Evolutionary conservation across 495 filamentous ascomycete species (phyloP), one percentile per base, ranked within the genome.

Genomic region (Neurospora africana): DNA sequence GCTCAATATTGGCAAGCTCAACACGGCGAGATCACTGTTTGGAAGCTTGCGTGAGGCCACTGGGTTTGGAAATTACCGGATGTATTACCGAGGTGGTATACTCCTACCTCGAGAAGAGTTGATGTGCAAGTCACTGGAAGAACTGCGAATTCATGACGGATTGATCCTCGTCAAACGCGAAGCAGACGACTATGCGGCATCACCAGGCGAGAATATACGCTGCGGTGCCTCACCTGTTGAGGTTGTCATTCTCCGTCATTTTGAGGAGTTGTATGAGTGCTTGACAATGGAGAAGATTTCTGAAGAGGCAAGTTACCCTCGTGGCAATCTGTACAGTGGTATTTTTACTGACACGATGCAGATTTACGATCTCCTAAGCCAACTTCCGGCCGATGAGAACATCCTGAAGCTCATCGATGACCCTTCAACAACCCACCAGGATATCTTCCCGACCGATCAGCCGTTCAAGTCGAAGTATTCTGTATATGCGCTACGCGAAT

Each of bases 231-330:
- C 85, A 15, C 81, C 81, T 17, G 84, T 94, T 9, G 92, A 97
- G 74, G 82, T 84, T 17, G 92, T 94, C 73, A 89, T 98, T 27
- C 81, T 97, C 71, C 88, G 90, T 71, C 92, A 97, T 80, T 97
- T 97, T 78, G 88, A 93, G 70, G 89, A 94, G 71, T 81, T 99
- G 10, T 97, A 95, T 84, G 87, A 88, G 21, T 89, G 95, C 75
- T 86, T 99, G 43, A 87, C 88, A 69, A 88, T 95, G 78, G 87
- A 93, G 72, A 85, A 84, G 53, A 81, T 95, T 19, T 89, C 91
- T n/a, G 83, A 86, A 75, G 88, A 90, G 80, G 89, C 92, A 82
- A 73, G 79, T 72, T 67, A 47, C 6, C 11, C 5, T 13, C 61
- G 3, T 33, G 37, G 70, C 65, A 27, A 37, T 27, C 9, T 65